Conservation (phyloP, 2,329 filamentous ascomycete genomes). For the Sporothrix brunneoviolacea region DNA sequence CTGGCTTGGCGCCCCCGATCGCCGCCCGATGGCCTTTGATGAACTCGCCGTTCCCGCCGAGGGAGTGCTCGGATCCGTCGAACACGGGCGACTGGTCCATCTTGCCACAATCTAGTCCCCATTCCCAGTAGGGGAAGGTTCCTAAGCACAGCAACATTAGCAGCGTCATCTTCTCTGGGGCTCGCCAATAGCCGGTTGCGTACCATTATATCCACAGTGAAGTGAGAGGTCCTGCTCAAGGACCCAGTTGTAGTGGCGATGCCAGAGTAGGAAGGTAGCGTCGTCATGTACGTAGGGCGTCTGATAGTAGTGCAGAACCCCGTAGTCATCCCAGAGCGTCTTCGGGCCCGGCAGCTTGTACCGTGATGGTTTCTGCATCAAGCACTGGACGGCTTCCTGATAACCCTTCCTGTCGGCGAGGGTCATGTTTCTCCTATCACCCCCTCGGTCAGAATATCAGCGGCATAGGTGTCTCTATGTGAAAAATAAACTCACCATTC, state of each 20-base stretch:
- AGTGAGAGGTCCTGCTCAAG: conserved; percentile 24
- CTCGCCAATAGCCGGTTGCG: no score
- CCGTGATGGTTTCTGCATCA: conserved; percentile 23
- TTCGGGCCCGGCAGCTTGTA: conserved; percentile 18
- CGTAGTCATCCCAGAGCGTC: conserved; percentile 25
- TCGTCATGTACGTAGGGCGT: conserved; percentile 25
- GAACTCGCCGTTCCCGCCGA: conserved; percentile 34
- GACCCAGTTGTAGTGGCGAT: conserved; percentile 27
- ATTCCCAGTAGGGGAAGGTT: conserved; percentile 35
- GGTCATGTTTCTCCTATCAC: conserved; percentile 22
- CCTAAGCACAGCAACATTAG: no score
- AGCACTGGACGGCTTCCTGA: conserved; percentile 23
- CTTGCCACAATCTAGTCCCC: conserved; percentile 27
- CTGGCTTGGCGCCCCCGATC: conserved; percentile 1
- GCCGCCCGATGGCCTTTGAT: conserved; percentile 17
- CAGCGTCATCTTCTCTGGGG: no score
- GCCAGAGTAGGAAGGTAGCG: conserved; percentile 27
- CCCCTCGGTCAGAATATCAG: no score
- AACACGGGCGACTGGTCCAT: conserved; percentile 33
- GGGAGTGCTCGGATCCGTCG: conserved; percentile 34
- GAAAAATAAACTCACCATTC: conserved; percentile 19
- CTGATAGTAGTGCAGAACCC: conserved; percentile 25
- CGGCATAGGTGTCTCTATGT: no score
- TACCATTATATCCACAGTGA: conserved; percentile 25
- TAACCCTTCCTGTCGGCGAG: conserved; percentile 23